Percentiles rank a stretch among this genome's conserved stretches.
phyloP scores from a whole-genome alignment of 2,329 filamentous ascomycete genomes.

The Penicillium fuscoglaucum region DNA sequence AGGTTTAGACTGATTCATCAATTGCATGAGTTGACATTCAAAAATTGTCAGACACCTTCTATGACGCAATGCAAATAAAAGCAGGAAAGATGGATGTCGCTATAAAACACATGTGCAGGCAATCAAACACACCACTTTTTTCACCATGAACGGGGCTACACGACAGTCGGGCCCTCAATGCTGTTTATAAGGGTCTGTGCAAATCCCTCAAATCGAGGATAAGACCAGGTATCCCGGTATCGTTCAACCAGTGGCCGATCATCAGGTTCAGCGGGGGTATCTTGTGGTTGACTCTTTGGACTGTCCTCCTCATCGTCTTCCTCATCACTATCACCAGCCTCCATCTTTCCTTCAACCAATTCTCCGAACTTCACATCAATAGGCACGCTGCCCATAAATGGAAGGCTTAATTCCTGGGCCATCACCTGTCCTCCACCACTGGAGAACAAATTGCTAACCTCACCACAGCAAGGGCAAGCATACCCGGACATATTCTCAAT shows the following conservation, averaged over 20 bases:
- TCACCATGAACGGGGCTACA: neutral
- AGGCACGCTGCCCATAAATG: constrained; percentile 81
- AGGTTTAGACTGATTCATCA: neutral
- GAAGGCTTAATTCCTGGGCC: constrained; percentile 80
- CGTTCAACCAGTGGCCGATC: constrained; percentile 43
- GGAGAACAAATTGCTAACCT: constrained; percentile 92
- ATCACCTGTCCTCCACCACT: constrained; percentile 87
- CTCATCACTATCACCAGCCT: constrained; percentile 27
- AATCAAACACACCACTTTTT: neutral
- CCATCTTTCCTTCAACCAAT: constrained; percentile 67
- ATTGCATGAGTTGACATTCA: neutral
- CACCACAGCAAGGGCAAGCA: constrained; percentile 62
- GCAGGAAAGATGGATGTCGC: constrained; percentile 7
- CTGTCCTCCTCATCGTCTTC: constrained; percentile 28
- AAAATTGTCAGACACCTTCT: neutral
- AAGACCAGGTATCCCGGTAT: constrained; percentile 48
- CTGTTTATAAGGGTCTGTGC: constrained; percentile 35
- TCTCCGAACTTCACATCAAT: constrained; percentile 91
- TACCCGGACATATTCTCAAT: constrained; percentile 84
- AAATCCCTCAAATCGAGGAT: constrained; percentile 45
- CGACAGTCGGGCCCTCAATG: constrained; percentile 26
- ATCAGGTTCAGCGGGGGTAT: constrained; percentile 23
- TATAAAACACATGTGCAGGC: neutral
- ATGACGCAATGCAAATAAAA: constrained; percentile 17
- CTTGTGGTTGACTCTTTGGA: constrained; percentile 7